These are phyloP conservation scores for Ajuga chamaepitys DNA, from an alignment of 257 asterid species.

Conservation along the genomic window DNA sequence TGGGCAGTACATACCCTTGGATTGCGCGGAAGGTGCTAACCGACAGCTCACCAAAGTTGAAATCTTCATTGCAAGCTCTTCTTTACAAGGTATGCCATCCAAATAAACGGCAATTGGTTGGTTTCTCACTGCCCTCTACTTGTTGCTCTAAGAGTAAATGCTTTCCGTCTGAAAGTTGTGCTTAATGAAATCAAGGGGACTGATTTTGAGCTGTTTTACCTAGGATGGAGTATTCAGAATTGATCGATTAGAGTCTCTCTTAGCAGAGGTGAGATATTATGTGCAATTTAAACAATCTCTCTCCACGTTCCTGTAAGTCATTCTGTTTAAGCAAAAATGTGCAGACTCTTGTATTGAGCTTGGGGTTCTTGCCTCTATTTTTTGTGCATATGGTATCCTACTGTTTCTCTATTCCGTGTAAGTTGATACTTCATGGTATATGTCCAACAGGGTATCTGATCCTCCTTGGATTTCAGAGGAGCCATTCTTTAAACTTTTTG, in stretches of 20 bases:
- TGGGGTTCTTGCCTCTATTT: not conserved
- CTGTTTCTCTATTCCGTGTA: not conserved
- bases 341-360: not conserved
- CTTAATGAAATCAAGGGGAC: constrained; percentile 20
- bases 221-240: constrained; percentile 92
- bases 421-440: not conserved
- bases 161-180: not conserved
- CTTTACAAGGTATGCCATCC: constrained; percentile 62
- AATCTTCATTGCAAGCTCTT: constrained; percentile 66
- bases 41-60: constrained; percentile 77
- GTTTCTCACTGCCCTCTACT: constrained; percentile 3
- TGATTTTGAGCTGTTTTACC: constrained; percentile 24
- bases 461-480: not conserved
- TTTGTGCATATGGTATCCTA: constrained; percentile 5
- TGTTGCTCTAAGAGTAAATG: constrained; percentile 1
- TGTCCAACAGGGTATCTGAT: not conserved
- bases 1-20: constrained; percentile 99
- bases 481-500: not conserved
- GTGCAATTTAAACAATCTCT: not conserved
- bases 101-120: not conserved
- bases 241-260: constrained; percentile 91
- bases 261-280: constrained; percentile 65
- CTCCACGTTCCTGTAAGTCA: constrained; percentile 8
- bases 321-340: constrained; percentile 3
- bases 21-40: constrained; percentile 91